Conservation (phyloP, 495 filamentous ascomycete species). For the Penicillium coffeae region DNA sequence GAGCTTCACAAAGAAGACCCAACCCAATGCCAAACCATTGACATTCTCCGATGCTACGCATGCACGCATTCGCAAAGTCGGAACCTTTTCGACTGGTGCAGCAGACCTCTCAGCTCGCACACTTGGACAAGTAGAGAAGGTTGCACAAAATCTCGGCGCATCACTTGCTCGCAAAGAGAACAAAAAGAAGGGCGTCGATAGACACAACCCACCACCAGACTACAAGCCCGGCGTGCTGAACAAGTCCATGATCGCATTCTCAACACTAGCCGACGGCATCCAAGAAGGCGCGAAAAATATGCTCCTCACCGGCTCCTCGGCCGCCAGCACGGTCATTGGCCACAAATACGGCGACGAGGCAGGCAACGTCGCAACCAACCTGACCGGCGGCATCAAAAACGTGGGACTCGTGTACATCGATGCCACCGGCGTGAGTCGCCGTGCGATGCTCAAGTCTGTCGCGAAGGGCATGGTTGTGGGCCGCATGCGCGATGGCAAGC, state of each 20-base stretch:
- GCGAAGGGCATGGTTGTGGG: conserved; percentile 99
- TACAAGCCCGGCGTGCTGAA: conserved; percentile 92
- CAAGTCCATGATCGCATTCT: conserved; percentile 93
- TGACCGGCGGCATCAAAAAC: conserved; percentile 88
- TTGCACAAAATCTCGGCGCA: conserved; percentile 87
- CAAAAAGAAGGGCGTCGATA: conserved; percentile 53
- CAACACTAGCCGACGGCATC: conserved; percentile 90
- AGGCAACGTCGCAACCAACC: conserved; percentile 61
- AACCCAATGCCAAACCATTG: conserved; percentile 72
- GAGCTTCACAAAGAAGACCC: conserved; percentile 71
- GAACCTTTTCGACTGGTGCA: conserved; percentile 70
- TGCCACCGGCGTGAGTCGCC: conserved; percentile 81
- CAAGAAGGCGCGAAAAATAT: conserved; percentile 77
- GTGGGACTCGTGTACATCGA: conserved; percentile 98
- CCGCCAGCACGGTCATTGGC: conserved; percentile 74
- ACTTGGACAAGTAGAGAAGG: conserved; percentile 71
- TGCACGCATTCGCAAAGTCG: conserved; percentile 77
- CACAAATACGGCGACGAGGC: conserved; percentile 87
- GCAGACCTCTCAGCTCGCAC: conserved; percentile 80
- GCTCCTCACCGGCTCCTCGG: conserved; percentile 64
- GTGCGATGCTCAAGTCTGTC: conserved; percentile 85
- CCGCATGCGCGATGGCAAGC: conserved; percentile 74
- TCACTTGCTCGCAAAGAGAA: conserved; percentile 59
- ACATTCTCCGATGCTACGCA: conserved; percentile 86
- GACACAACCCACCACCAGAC: conserved; percentile 51